These are phyloP conservation scores for Phytophthora podocarpi DNA, from an alignment of 352 stramenopile species.

Conservation along the genomic window DNA sequence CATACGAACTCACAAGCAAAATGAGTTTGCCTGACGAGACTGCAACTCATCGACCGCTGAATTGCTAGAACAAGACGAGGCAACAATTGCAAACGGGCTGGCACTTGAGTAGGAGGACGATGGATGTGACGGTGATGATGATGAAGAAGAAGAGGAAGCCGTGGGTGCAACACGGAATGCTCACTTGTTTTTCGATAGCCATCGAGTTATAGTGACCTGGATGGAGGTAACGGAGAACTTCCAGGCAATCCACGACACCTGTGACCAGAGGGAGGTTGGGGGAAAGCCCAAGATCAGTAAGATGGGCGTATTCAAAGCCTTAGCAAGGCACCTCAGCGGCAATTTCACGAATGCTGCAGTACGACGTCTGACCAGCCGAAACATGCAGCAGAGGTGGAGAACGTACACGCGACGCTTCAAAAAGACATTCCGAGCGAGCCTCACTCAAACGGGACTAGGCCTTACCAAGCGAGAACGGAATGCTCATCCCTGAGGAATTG, in stretches of 20 bases:
- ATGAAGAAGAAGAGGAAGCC: too few species aligned
- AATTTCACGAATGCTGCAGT: neutral
- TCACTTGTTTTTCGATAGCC: too few species aligned
- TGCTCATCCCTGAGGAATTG: slow-evolving; percentile 14
- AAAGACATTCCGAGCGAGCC: neutral
- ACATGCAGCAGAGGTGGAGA: slow-evolving; percentile 18
- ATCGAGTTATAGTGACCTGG: slow-evolving; percentile 24
- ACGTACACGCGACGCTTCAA: slow-evolving; percentile 15
- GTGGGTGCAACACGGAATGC: too few species aligned
- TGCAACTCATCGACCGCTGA: too few species aligned
- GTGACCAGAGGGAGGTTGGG: slow-evolving; percentile 7
- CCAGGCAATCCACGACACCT: slow-evolving; percentile 1
- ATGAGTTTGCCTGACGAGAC: too few species aligned
- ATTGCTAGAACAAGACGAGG: too few species aligned
- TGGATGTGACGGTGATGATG: too few species aligned
- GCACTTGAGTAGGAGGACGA: too few species aligned
- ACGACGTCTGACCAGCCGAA: too few species aligned
- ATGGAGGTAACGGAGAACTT: slow-evolving; percentile 29
- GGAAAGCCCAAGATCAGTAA: slow-evolving; percentile 10
- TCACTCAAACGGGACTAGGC: neutral
- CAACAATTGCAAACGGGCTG: too few species aligned
- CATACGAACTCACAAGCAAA: too few species aligned
- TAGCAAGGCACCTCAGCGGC: slow-evolving; percentile 2
- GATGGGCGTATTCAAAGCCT: neutral
- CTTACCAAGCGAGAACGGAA: too few species aligned